Evolutionary conservation across 148 eudicot genomes (phyloP).

Genomic region (Talinum fruticosum): DNA sequence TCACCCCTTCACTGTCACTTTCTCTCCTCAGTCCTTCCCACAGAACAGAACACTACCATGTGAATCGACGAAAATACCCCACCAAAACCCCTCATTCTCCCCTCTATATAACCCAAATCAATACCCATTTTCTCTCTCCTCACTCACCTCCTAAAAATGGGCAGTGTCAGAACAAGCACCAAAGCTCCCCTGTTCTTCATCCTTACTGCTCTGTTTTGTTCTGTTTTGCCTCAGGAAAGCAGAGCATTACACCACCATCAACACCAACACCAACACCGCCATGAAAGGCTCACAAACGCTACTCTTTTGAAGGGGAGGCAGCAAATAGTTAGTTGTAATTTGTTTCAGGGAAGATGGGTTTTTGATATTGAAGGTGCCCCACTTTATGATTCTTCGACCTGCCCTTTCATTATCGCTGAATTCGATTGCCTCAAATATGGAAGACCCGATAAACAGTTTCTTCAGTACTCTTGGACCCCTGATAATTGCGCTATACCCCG

Average conservation of each 20-base stretch:
- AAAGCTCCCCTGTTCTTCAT: constrained; percentile 1
- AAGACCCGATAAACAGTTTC: constrained; percentile 66
- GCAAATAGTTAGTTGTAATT: constrained; percentile 48
- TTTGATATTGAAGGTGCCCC: constrained; percentile 43
- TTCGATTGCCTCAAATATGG: constrained; percentile 84
- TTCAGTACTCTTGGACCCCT: constrained; percentile 75
- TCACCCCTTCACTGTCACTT: too few species aligned
- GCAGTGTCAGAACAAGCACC: neutral
- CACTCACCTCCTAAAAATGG: constrained; percentile 12
- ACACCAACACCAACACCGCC: neutral
- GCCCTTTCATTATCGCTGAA: constrained; percentile 80
- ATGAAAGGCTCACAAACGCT: constrained; percentile 16
- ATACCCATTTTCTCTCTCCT: neutral
- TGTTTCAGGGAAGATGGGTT: constrained; percentile 80
- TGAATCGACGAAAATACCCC: constrained; percentile 9
- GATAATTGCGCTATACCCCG: constrained; percentile 70
- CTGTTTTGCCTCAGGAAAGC: constrained; percentile 12
- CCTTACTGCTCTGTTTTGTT: constrained; percentile 19
- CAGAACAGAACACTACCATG: constrained; percentile 20
- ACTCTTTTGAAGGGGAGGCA: constrained; percentile 30
- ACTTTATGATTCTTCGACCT: constrained; percentile 54
- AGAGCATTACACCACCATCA: neutral
- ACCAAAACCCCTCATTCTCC: neutral
- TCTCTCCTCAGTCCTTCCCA: too few species aligned
- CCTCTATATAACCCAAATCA: constrained; percentile 15